phyloP scores from a whole-genome alignment of 176 grass and related monocot species.

The sorghum (Sorghum bicolor) region Sorghum_bicolor_NCBIv3 NC_012871.2:64806501-64807000 shows the following conservation, averaged over 20 bases:
- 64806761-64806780: constrained; percentile 68
- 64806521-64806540: constrained; percentile 73
- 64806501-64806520: constrained; percentile 91
- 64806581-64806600: constrained; percentile 68
- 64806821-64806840: constrained; percentile 74
- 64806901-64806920: constrained; percentile 53
- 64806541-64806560: constrained; percentile 92
- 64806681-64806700: constrained; percentile 92
- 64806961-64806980: constrained; percentile 41
- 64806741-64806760: constrained; percentile 82
- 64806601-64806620: constrained; percentile 75
- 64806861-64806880: constrained; percentile 32
- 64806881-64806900: constrained; percentile 40
- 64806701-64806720: constrained; percentile 87
- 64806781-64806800: constrained; percentile 70
- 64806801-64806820: constrained; percentile 90
- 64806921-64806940: constrained; percentile 57
- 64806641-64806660: constrained; percentile 97
- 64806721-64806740: constrained; percentile 70
- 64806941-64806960: constrained; percentile 67
- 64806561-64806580: constrained; percentile 86
- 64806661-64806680: constrained; percentile 94
- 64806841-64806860: constrained; percentile 22
- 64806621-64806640: constrained; percentile 89
- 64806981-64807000: constrained; percentile 14